phyloP scores from a whole-genome alignment of 345 rosid genomes.

The Sisymbrium altissimum region DNA sequence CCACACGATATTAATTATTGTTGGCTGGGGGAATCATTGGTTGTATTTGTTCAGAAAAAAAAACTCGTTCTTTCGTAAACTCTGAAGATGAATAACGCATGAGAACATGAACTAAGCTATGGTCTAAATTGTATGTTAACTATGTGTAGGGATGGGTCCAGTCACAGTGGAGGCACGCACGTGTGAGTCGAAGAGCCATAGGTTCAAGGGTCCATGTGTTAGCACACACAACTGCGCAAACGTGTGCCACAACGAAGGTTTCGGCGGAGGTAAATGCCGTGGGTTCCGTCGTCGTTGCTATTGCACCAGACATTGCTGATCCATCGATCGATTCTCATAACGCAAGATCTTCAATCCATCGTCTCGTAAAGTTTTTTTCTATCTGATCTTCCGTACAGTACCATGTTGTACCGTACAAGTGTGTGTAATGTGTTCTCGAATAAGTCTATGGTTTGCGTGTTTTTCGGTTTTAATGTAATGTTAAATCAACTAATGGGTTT shows the following conservation, averaged over 20 bases:
- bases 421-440: slow-evolving; percentile 15
- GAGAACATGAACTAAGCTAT: not conserved
- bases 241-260: slow-evolving; percentile 51
- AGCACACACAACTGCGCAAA: slow-evolving; percentile 33
- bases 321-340: not conserved
- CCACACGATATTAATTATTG: not conserved
- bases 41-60: not conserved
- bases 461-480: not conserved
- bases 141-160: slow-evolving; percentile 30
- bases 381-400: slow-evolving; percentile 7
- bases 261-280: slow-evolving; percentile 40
- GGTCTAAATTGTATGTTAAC: not conserved
- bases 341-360: not conserved
- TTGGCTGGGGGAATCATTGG: not conserved
- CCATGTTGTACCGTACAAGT: slow-evolving; percentile 21
- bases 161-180: slow-evolving; percentile 36
- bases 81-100: not conserved
- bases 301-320: slow-evolving; percentile 45
- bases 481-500: slow-evolving; percentile 10
- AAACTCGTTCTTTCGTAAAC: not conserved
- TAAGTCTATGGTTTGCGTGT: slow-evolving; percentile 21
- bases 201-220: slow-evolving; percentile 39
- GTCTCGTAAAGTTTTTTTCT: not conserved
- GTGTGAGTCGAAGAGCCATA: slow-evolving; percentile 44
- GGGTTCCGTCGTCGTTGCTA: slow-evolving; percentile 54